Evolutionary conservation across 495 filamentous ascomycete species (phyloP).

Genomic region (Emericellopsis terricola): DNA sequence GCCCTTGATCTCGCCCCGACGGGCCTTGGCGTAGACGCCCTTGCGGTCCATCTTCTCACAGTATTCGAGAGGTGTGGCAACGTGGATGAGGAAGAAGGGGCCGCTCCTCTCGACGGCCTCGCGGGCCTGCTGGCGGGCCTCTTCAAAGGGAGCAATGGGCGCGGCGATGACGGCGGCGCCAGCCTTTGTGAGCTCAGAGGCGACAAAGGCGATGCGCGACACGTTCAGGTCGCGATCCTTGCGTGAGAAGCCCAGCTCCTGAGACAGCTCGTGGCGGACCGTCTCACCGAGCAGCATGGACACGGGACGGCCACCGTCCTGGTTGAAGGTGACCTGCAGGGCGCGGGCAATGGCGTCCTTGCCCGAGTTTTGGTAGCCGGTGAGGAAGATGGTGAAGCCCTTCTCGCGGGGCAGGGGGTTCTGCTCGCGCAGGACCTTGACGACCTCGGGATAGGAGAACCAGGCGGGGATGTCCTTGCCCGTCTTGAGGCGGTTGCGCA

Average conservation of each 20-base stretch:
- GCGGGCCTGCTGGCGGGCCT: constrained; percentile 51
- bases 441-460: constrained; percentile 99
- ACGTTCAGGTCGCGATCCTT: constrained; percentile 93
- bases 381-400: constrained; percentile 96
- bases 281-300: constrained; percentile 89
- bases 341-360: constrained; percentile 94
- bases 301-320: constrained; percentile 90
- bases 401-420: constrained; percentile 77
- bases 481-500: constrained; percentile 72
- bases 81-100: constrained; percentile 86
- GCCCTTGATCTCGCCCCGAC: constrained; percentile 85
- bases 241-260: constrained; percentile 86
- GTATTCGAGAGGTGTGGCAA: constrained; percentile 79
- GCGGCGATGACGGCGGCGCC: constrained; percentile 92
- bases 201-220: constrained; percentile 90
- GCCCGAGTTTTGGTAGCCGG: constrained; percentile 88
- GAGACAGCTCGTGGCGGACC: constrained; percentile 79
- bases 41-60: constrained; percentile 90
- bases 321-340: constrained; percentile 92
- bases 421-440: constrained; percentile 85
- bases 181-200: constrained; percentile 79
- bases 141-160: constrained; percentile 89
- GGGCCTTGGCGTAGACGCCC: constrained; percentile 73
- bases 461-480: constrained; percentile 92
- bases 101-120: constrained; percentile 78